These are phyloP conservation scores for Hordeum pubiflorum DNA, from an alignment of 202 grass and related monocot species.

Conservation along the genomic window DNA sequence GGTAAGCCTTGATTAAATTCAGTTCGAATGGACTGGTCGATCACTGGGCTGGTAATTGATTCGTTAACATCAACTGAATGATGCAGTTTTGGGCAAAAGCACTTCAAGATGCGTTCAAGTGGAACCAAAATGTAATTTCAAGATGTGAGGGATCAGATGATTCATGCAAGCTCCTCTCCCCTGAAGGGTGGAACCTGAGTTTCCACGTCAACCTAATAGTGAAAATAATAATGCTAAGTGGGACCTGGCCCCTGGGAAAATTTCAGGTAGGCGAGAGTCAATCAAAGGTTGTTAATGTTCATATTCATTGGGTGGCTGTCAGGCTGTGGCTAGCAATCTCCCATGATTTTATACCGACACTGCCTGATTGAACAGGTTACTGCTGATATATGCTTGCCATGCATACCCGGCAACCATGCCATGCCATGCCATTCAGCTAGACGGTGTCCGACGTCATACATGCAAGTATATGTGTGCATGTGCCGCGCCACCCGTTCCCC, in stretches of 20 bases:
- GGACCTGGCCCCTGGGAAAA: not conserved
- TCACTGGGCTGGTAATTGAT: too few species aligned
- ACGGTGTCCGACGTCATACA: not conserved
- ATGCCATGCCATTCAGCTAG: not conserved
- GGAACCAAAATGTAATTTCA: too few species aligned
- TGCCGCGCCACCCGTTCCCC: constrained; percentile 2
- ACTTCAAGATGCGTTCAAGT: too few species aligned
- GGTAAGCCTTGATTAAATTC: not conserved
- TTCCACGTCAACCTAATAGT: too few species aligned
- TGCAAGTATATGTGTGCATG: not conserved
- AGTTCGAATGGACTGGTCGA: too few species aligned
- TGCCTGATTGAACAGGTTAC: constrained; percentile 35
- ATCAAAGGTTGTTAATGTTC: not conserved
- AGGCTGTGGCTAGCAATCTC: not conserved
- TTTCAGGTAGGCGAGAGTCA: not conserved
- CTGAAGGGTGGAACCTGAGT: too few species aligned
- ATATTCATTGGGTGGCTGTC: not conserved
- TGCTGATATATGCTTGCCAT: constrained; percentile 29
- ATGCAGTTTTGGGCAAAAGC: too few species aligned
- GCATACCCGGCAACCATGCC: constrained; percentile 2
- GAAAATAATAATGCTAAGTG: too few species aligned
- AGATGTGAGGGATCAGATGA: too few species aligned
- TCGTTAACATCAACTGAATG: too few species aligned
- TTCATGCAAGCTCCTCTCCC: too few species aligned
- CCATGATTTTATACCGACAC: not conserved